phyloP scores from a whole-genome alignment of 129 eudicot genomes.

The Scalesia atractyloides region DNA sequence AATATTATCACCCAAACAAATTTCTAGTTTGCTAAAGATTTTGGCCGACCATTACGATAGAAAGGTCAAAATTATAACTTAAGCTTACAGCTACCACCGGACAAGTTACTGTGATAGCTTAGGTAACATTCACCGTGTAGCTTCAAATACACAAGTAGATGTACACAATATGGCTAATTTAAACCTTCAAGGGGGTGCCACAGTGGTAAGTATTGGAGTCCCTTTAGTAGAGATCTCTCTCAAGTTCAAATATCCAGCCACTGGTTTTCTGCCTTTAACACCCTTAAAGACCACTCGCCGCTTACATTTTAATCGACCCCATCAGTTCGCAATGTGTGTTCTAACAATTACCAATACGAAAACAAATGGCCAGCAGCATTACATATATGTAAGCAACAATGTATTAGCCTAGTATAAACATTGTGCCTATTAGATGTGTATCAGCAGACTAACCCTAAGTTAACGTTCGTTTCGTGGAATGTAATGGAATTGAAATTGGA shows the following conservation, averaged over 20 bases:
- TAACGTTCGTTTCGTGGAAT: too few relatives aligned
- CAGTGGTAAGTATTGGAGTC: too few relatives aligned
- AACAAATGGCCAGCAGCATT: not conserved
- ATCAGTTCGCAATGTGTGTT: too few relatives aligned
- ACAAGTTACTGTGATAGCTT: not conserved
- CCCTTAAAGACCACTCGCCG: too few relatives aligned
- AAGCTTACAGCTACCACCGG: not conserved
- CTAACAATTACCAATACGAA: not conserved
- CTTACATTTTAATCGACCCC: too few relatives aligned
- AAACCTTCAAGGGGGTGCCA: too few relatives aligned
- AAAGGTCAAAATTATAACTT: not conserved
- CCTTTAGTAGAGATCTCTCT: too few relatives aligned
- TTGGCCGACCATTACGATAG: not conserved
- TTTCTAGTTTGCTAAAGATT: not conserved
- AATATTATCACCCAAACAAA: not conserved
- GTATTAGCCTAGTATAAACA: slow-evolving; percentile 9
- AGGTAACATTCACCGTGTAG: not conserved
- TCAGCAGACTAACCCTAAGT: not conserved
- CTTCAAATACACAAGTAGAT: not conserved
- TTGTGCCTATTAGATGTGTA: not conserved
- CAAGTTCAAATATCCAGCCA: too few relatives aligned
- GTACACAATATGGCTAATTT: not conserved
- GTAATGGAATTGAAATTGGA: too few relatives aligned
- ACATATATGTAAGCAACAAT: slow-evolving; percentile 9
- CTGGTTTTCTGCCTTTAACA: too few relatives aligned